Conservation (phyloP, 352 stramenopile genomes). For the Globisporangium acanthophoron region DNA sequence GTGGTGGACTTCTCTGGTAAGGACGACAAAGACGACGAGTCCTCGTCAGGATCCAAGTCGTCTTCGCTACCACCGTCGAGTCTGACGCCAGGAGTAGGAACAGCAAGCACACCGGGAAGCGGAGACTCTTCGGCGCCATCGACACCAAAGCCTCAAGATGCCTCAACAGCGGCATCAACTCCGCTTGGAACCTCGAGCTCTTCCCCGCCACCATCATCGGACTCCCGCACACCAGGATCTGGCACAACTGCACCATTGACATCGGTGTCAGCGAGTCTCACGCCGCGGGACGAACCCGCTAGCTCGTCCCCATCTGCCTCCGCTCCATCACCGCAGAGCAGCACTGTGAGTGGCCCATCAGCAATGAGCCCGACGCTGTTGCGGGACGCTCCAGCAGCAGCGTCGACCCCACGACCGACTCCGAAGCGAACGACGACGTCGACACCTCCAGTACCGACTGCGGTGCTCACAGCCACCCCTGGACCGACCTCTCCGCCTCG, state of each 20-base stretch:
- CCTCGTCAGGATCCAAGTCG: slow-evolving; percentile 1
- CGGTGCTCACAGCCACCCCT: neutral
- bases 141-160: neutral
- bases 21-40: neutral
- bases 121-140: neutral
- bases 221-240: neutral
- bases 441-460: neutral
- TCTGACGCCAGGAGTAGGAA: neutral
- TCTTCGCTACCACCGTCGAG: neutral
- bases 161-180: too few species aligned
- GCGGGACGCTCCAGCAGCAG: neutral
- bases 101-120: neutral
- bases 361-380: neutral
- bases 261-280: neutral
- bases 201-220: neutral
- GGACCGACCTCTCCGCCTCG: neutral
- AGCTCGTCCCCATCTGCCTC: neutral
- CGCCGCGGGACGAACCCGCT: too few species aligned
- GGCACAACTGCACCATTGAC: neutral
- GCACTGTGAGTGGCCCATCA: neutral
- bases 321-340: neutral
- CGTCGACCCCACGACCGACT: neutral
- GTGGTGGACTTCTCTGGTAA: slow-evolving; percentile 2
- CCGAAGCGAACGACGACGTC: slow-evolving; percentile 6
- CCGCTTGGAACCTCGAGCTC: neutral